phyloP scores from a whole-genome alignment of 208 protist species.

The Trichomonas tenax region DNA sequence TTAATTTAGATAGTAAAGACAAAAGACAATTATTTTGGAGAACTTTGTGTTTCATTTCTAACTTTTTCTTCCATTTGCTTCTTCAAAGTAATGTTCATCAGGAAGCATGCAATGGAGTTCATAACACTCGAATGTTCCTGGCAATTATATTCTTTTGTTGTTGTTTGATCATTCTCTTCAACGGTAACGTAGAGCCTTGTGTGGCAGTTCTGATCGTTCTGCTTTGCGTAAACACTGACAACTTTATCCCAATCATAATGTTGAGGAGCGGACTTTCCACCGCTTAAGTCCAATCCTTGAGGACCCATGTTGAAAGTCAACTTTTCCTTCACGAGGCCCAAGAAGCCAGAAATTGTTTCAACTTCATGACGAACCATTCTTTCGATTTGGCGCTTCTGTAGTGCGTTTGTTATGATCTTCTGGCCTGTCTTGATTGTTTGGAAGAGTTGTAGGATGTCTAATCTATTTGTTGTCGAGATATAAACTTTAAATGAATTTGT shows the following conservation, averaged over 20 bases:
- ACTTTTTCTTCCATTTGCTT: not conserved
- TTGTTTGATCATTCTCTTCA: not conserved
- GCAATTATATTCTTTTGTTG: constrained; percentile 10
- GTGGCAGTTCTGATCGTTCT: not conserved
- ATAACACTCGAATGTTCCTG: not conserved
- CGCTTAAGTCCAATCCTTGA: not conserved
- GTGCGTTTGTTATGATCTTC: not conserved
- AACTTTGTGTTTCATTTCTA: not conserved
- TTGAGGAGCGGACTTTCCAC: not conserved
- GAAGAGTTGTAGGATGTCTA: not conserved
- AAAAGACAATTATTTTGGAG: too few relatives aligned
- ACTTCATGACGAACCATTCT: not conserved
- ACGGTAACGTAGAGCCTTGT: not conserved
- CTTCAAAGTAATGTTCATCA: not conserved
- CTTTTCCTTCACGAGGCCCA: not conserved
- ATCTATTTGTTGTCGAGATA: not conserved
- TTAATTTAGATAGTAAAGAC: too few relatives aligned
- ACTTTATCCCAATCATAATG: not conserved
- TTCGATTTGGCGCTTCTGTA: not conserved
- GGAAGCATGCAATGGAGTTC: not conserved
- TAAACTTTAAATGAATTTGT: not conserved
- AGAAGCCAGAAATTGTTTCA: not conserved
- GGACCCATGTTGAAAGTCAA: not conserved
- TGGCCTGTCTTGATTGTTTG: not conserved
- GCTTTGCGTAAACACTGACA: not conserved